Evolutionary conservation across 371 early-diverging fungal species (phyloP).

Genomic region (Mucor ambiguus): DNA sequence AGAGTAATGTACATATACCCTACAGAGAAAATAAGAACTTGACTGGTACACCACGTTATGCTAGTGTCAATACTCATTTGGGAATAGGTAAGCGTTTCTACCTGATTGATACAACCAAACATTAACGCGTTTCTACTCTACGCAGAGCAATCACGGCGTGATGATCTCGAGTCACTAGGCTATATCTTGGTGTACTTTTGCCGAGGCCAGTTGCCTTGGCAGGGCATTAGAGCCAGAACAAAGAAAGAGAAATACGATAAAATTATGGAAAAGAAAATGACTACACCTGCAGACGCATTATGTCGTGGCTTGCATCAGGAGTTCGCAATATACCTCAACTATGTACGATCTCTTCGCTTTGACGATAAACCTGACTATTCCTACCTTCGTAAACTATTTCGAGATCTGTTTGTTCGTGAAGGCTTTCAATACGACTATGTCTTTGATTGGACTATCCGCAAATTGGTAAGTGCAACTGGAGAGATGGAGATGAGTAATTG

Average conservation of each 20-base stretch:
- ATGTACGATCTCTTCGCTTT: conserved; percentile 95
- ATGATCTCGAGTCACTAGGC: conserved; percentile 99
- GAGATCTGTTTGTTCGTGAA: conserved; percentile 94
- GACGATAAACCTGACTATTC: conserved; percentile 99
- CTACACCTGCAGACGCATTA: conserved; percentile 94
- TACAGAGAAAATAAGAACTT: conserved; percentile 98
- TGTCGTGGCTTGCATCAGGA: conserved; percentile 96
- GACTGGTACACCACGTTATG: conserved; percentile 99
- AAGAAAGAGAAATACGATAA: conserved; percentile 99
- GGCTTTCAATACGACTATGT: conserved; percentile 96
- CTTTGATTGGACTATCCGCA: conserved; percentile 93
- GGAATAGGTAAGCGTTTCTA: conserved; percentile 79
- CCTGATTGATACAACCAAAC: not conserved
- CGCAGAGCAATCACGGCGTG: conserved; percentile 98
- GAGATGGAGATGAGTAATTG: not conserved
- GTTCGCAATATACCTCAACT: conserved; percentile 96
- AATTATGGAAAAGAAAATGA: conserved; percentile 99
- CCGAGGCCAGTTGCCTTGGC: conserved; percentile 99
- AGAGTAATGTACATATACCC: conserved; percentile 97
- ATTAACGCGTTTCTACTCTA: not conserved
- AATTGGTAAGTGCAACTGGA: conserved; percentile 38
- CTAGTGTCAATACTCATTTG: conserved; percentile 98
- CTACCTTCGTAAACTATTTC: conserved; percentile 95
- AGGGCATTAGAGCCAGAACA: conserved; percentile 97
- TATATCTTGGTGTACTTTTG: conserved; percentile 99